phyloP scores from a whole-genome alignment of 2,329 filamentous ascomycete species.

The Pseudopyricularia cyperi region DNA sequence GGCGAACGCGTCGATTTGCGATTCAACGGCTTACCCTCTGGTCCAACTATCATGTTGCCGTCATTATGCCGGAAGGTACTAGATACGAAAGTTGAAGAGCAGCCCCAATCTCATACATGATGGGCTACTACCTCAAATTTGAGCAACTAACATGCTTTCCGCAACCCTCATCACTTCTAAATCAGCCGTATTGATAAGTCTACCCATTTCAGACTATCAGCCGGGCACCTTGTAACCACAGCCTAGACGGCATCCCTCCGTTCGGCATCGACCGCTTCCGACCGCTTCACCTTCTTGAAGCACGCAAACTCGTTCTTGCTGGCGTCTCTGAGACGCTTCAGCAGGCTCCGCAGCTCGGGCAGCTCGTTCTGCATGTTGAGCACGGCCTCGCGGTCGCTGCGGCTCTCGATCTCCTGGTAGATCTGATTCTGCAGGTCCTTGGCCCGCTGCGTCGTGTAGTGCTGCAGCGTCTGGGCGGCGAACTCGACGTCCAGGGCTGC shows the following conservation, averaged over 20 bases:
- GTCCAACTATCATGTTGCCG: too few species aligned
- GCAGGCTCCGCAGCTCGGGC: conserved; percentile 72
- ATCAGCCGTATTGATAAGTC: neutral
- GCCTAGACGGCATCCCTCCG: neutral
- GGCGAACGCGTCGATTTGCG: too few species aligned
- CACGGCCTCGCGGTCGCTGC: conserved; percentile 79
- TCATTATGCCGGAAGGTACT: too few species aligned
- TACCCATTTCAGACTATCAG: neutral
- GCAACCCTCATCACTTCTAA: too few species aligned
- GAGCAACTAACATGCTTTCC: too few species aligned
- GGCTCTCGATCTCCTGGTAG: conserved; percentile 72
- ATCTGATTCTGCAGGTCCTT: conserved; percentile 77
- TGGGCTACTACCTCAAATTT: too few species aligned
- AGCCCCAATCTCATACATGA: too few species aligned
- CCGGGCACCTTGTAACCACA: neutral
- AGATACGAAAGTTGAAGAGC: too few species aligned
- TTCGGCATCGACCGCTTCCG: conserved; percentile 8
- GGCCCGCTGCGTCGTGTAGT: conserved; percentile 77
- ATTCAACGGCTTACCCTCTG: too few species aligned
- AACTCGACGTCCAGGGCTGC: conserved; percentile 97
- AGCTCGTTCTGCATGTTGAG: conserved; percentile 72
- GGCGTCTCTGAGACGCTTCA: conserved; percentile 73
- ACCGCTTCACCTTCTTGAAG: conserved; percentile 53
- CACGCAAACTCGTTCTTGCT: conserved; percentile 82
- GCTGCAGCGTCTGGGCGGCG: conserved; percentile 79